Evolutionary conservation across 345 rosid genomes (phyloP), one percentile per base, ranked within the genome.

Genomic region (Salix viminalis): DNA sequence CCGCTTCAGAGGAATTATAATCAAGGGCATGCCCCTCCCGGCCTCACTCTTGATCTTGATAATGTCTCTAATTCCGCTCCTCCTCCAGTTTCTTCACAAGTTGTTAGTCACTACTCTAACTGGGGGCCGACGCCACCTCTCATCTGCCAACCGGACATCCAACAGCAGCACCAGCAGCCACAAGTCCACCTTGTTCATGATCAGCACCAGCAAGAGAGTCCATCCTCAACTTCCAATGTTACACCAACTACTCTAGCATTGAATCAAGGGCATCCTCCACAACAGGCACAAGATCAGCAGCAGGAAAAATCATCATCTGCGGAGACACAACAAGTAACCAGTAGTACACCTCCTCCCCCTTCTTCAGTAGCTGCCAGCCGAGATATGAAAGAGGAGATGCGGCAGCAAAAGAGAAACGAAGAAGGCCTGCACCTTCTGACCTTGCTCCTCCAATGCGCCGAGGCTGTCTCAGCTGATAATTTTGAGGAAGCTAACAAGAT

Each of bases 341-440:
- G 79, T 3, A 79, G 84, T 80, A 23, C 79, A 7, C 3, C 85
- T 7, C 69, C 90, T 4, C 75, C 82, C 3, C 36, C 84, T 1
- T 44, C 83, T 4, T 21, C 79, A 12, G 86, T 84, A 19, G 83
- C 37, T 21, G 62, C 72, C 23, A 37, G 12, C 1, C 85, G 92
- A 73, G 91, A 89, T 75, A 85, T 82, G 66, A 96, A 87, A 67
- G 98, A 96, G 80, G 98, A 93, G 87, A 73, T 85, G 70, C 77
- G 85, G 79, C 91, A 93, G 78, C 93, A 87, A 81, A 88, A 92
- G 77, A 86, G 91, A 78, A 97, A 96, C 77, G 98, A 96, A 70
- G 93, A 93, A 76, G 99, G 98, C 13, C 79, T 96, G 37, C 98
- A 93, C 77, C 91, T 96, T n/a, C 90, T 96, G 26, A 96, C 97